Evolutionary conservation across 768 basidiomycete genomes (phyloP), one percentile per base, ranked within the genome.

Genomic region (Tylopilus sp.): DNA sequence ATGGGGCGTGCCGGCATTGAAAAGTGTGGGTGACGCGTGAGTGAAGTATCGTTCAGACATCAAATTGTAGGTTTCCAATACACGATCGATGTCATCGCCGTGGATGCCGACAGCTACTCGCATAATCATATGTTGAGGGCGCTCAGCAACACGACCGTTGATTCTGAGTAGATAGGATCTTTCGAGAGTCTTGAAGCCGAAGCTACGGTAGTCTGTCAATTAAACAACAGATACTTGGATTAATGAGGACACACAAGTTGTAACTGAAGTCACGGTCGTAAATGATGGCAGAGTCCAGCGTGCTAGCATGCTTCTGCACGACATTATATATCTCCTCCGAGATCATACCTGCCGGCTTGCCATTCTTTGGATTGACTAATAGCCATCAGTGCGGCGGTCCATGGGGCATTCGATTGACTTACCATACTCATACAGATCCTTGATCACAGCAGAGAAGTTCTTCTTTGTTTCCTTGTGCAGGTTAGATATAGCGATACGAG

Each of bases 161-260:
- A 98, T 85, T 53, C 94, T 86, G 37, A 99, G 86, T 7, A 98
- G 84, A 72, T 99, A 99, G 2, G 95, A 98, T 29, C 95, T 89
- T 73, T 99, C 97, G 29, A 99, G 85, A 3, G 97, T 99, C 73
- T 99, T 99, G 84, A 98, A 98, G n/a, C 97, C 97, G 65, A 99
- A 99, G 75, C 89, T 92, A 21, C 12, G 4, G 36, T 38, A 9
- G 26, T 43, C n/a, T n/a, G n/a, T n/a, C 21, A 21, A 34, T 61
- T 31, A 45, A 51, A 44, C 10, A 37, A 30, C 13, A 21, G 26
- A 43, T 16, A 2, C n/a, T 21, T 26, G 41, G 30, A 28, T 14
- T 30, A 6, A 47, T 19, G 11, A 24, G 0, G 11, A 74, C 90
- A 36, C 51, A 95, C 92, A 74, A 97, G 72, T 97, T 94, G 77